Conservation (phyloP, 148 eudicot genomes). For the Amaranthus hypochondriacus region DNA sequence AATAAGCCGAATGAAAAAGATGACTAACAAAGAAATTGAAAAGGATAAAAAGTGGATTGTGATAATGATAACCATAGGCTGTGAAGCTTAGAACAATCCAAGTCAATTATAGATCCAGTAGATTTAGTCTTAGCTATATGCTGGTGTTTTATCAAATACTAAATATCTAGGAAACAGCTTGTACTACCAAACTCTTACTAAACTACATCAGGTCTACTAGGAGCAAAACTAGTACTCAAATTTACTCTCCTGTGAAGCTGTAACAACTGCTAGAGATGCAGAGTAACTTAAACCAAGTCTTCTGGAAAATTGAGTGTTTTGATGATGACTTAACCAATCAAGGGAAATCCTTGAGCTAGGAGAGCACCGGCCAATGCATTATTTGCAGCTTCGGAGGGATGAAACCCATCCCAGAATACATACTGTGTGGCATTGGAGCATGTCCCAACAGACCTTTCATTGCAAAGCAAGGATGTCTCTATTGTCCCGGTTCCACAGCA, state of each 20-base stretch:
- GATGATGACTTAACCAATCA: conserved; percentile 33
- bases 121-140: not conserved
- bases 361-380: conserved; percentile 51
- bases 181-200: not conserved
- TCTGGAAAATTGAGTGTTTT: not conserved
- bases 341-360: conserved; percentile 55
- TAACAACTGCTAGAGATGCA: not conserved
- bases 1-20: no score
- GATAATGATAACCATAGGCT: not conserved
- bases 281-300: not conserved
- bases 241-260: not conserved
- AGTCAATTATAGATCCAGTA: not conserved
- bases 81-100: not conserved
- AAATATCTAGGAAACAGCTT: not conserved
- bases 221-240: conserved; percentile 6
- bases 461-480: conserved; percentile 76
- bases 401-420: conserved; percentile 86
- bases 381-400: conserved; percentile 85
- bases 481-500: conserved; percentile 81
- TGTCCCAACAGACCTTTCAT: conserved; percentile 60
- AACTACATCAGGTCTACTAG: not conserved
- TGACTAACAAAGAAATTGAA: not conserved
- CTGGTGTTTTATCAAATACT: not conserved
- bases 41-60: not conserved
- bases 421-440: conserved; percentile 68